Conservation (phyloP, 2,329 filamentous ascomycete genomes). For the Fusarium fujikuroi region DNA sequence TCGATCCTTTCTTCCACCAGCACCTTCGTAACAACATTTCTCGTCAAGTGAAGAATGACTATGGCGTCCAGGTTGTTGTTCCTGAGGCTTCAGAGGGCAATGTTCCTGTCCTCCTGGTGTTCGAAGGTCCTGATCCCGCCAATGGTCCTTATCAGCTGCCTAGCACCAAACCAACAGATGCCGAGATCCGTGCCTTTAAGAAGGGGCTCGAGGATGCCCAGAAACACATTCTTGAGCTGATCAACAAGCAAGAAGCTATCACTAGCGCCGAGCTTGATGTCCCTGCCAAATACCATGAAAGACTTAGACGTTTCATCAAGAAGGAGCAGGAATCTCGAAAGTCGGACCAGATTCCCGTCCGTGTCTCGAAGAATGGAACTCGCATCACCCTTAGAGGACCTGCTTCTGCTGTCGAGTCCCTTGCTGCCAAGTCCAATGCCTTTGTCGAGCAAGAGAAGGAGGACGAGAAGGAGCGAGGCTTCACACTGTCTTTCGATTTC, state of each 20-base stretch:
- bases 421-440: slow-evolving; percentile 76
- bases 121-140: slow-evolving; percentile 69
- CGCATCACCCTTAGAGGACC: slow-evolving; percentile 82
- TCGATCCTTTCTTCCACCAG: slow-evolving; percentile 83
- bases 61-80: slow-evolving; percentile 78
- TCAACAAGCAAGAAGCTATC: slow-evolving; percentile 69
- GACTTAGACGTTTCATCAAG: slow-evolving; percentile 71
- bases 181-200: slow-evolving; percentile 65
- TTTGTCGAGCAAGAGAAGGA: slow-evolving; percentile 90
- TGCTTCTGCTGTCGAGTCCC: slow-evolving; percentile 73
- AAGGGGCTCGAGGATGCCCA: slow-evolving; percentile 66
- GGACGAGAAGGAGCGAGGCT: slow-evolving; percentile 93
- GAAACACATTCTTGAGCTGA: slow-evolving; percentile 66
- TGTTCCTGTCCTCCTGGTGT: slow-evolving; percentile 76
- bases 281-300: slow-evolving; percentile 71
- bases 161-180: slow-evolving; percentile 61
- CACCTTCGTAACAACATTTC: slow-evolving; percentile 74
- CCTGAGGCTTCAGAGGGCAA: slow-evolving; percentile 70
- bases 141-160: slow-evolving; percentile 64
- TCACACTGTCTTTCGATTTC: slow-evolving; percentile 88
- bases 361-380: slow-evolving; percentile 68
- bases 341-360: slow-evolving; percentile 68
- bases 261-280: slow-evolving; percentile 64
- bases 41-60: slow-evolving; percentile 71
- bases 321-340: slow-evolving; percentile 68